Evolutionary conservation across 2,329 filamentous ascomycete species (phyloP).

Genomic region (Paracoccidioides brasiliensis): DNA sequence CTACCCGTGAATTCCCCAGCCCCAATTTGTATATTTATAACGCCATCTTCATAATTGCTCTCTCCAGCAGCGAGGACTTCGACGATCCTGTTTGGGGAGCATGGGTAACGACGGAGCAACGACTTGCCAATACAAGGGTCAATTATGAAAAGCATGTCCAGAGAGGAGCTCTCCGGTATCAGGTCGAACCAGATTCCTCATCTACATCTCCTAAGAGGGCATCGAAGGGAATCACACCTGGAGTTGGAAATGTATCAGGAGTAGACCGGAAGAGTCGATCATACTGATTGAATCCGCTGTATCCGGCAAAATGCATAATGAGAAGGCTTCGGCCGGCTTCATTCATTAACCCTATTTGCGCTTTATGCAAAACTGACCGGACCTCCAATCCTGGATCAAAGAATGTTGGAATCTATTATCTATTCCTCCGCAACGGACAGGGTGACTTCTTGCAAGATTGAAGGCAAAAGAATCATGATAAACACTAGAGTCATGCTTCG

Average conservation of each 20-base stretch:
- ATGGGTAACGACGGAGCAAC: neutral
- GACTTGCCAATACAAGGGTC: neutral
- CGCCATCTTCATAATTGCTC: neutral
- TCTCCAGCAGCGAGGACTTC: neutral
- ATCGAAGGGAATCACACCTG: neutral
- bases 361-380: neutral
- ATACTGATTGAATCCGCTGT: neutral
- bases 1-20: neutral
- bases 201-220: neutral
- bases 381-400: neutral
- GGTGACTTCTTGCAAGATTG: neutral
- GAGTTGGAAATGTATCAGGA: neutral
- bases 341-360: neutral
- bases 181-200: neutral
- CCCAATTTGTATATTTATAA: neutral
- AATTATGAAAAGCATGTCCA: neutral
- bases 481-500: neutral
- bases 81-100: neutral
- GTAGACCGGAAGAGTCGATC: neutral
- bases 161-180: neutral
- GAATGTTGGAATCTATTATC: neutral
- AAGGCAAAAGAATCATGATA: neutral
- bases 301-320: neutral
- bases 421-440: neutral
- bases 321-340: neutral